These are phyloP conservation scores for Neospermospora avenae DNA, from an alignment of 2,329 filamentous ascomycete genomes.

Conservation along the genomic window DNA sequence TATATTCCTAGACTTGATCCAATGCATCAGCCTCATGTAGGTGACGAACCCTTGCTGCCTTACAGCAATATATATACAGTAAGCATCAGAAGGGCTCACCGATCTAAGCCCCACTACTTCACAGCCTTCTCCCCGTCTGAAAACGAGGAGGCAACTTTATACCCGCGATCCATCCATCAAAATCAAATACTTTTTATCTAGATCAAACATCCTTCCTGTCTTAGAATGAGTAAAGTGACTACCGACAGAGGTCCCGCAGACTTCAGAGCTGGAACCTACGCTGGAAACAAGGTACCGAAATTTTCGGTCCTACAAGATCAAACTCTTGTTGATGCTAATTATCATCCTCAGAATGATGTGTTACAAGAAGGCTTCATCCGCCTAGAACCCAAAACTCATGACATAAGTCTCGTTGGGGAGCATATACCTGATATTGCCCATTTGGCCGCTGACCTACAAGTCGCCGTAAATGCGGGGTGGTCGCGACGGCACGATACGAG, in stretches of 20 bases:
- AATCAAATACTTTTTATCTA: too few species aligned
- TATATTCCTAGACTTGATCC: too few species aligned
- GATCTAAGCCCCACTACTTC: neutral
- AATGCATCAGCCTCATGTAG: too few species aligned
- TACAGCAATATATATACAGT: neutral
- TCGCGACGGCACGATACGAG: conserved; percentile 1
- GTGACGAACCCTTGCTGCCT: too few species aligned
- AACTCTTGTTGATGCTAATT: neutral
- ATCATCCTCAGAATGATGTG: neutral
- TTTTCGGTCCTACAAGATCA: neutral
- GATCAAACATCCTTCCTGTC: neutral
- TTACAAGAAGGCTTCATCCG: conserved; percentile 2
- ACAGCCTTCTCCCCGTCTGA: neutral
- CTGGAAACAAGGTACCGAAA: neutral
- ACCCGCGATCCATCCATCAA: too few species aligned
- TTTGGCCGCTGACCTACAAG: conserved; percentile 4
- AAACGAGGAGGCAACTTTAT: too few species aligned
- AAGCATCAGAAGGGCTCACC: neutral
- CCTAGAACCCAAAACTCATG: conserved; percentile 1
- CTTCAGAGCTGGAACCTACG: neutral
- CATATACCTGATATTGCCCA: conserved; percentile 7
- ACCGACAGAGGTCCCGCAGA: neutral
- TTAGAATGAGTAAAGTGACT: neutral
- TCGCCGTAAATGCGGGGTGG: conserved; percentile 13
- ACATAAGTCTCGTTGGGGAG: neutral